Conservation (phyloP, 306 rosid genomes). For the Ormosia semicastrata region DNA sequence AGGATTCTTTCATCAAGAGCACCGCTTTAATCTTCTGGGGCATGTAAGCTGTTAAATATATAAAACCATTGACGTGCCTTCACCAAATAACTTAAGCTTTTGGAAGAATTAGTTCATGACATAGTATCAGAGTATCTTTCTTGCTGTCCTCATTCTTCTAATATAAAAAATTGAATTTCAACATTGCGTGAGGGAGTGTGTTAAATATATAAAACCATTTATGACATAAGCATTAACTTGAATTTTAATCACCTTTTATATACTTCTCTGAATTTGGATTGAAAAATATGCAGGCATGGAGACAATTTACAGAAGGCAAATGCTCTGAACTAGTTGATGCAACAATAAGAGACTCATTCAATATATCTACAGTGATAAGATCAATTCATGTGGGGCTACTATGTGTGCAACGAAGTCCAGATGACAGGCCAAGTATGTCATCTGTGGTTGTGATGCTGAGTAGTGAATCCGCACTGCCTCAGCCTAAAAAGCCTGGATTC, state of each 20-base stretch:
- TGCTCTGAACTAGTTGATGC: conserved; percentile 33
- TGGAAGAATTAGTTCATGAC: too few relatives aligned
- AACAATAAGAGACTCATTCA: background rate
- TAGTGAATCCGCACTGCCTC: conserved; percentile 29
- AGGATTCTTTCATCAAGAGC: conserved; percentile 23
- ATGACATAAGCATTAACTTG: background rate
- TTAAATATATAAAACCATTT: too few relatives aligned
- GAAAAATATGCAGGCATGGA: conserved; percentile 7
- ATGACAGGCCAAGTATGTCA: conserved; percentile 3
- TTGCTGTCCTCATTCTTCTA: too few relatives aligned
- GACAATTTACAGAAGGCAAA: background rate
- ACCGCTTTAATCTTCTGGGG: conserved; percentile 17
- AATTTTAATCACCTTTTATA: background rate
- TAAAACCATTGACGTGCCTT: too few relatives aligned
- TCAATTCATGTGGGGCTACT: conserved; percentile 14
- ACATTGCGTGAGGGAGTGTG: too few relatives aligned
- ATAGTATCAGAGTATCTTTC: too few relatives aligned
- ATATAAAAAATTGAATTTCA: too few relatives aligned
- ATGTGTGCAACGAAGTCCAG: conserved; percentile 6
- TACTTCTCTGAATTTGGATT: background rate
- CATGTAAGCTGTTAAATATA: background rate
- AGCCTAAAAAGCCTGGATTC: conserved; percentile 18
- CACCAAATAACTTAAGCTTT: too few relatives aligned
- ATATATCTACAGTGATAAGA: background rate
- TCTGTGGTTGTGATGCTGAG: conserved; percentile 27